Base-by-base conservation (phyloP, 441 rosid genomes). In the Eugenia klotzschiana region DNA sequence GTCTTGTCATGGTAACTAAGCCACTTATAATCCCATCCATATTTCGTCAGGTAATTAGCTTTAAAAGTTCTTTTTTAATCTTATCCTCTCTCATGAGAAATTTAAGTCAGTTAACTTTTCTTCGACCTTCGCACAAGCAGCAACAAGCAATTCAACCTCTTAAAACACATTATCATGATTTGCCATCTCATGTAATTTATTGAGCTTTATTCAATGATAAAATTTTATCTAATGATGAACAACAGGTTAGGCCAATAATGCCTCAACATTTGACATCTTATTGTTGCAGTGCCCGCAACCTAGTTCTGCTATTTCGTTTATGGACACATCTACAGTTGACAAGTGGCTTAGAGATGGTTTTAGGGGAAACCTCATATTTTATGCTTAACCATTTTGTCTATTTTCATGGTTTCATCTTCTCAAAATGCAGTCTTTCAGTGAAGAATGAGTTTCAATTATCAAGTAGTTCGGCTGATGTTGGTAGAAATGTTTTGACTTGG, bases 1-100 rank as follows among this genome's bases (percentile, higher is more conserved):
- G 99, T 87, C 94, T 95, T 84, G 99, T 96, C 84, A 93, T 95
- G 97, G 79, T 93, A 29, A 91, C 92, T 79, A 93, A 93, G 90
- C 97, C 98, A 83, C 96, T 90, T 87, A 93, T 94, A 33, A 85
- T 95, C 87, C 96, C 98, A 12, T 87, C 96, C 37, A 95, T 95
- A 88, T 89, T 96, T 89, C 91, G 86, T 87, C 98, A 95, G 95
- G 98, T 94, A 87, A 73, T 74, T 14, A 12, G 26, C 18, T 46
- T 10, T 13, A 11, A 49, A 49, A 33, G 3, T 14, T 53, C 51
- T 3, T 37, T 43, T 22, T 20, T 77, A 40, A 26, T 79, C 80
- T 18, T 16, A 37, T 83, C 73, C 54, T 82, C 49, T 53, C 54
- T 14, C 27, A 2, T 53, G 23, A 13, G 16, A 20, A 26, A 22